Conservation (phyloP, 192 early-diverging fungal species). For the Glomus cerebriforme region DNA sequence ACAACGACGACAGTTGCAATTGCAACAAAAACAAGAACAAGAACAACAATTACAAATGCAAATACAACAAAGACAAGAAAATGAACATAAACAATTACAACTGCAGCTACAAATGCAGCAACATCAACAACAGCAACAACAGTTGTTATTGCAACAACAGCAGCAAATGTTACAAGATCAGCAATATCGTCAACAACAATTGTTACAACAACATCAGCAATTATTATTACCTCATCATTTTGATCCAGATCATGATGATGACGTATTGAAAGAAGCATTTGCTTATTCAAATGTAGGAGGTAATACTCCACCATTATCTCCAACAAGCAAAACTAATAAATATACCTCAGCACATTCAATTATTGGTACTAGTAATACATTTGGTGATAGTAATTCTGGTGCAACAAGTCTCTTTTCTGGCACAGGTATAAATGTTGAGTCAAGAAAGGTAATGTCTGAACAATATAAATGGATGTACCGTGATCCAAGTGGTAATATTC, state of each 20-base stretch:
- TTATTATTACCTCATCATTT: slow-evolving; percentile 16
- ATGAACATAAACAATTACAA: neutral
- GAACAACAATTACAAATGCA: slow-evolving; percentile 7
- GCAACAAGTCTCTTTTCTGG: slow-evolving; percentile 15
- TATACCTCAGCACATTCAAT: slow-evolving; percentile 8
- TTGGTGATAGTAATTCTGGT: slow-evolving; percentile 3
- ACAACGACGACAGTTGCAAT: slow-evolving; percentile 3
- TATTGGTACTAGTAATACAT: slow-evolving; percentile 14
- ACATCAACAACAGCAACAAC: slow-evolving; percentile 20
- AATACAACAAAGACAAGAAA: slow-evolving; percentile 20
- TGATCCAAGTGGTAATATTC: slow-evolving; percentile 80
- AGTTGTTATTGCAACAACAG: neutral
- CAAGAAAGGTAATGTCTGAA: slow-evolving; percentile 33
- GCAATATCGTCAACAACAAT: slow-evolving; percentile 5
- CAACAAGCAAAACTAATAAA: slow-evolving; percentile 15
- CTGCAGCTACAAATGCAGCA: neutral
- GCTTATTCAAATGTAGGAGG: slow-evolving; percentile 23
- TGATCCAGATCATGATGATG: slow-evolving; percentile 37
- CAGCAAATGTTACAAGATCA: slow-evolving; percentile 12
- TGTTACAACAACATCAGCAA: slow-evolving; percentile 10
- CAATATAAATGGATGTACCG: slow-evolving; percentile 77
- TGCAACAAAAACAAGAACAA: slow-evolving; percentile 2
- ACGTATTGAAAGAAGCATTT: slow-evolving; percentile 38
- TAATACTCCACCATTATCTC: slow-evolving; percentile 33
- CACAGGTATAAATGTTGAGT: slow-evolving; percentile 4